phyloP scores from a whole-genome alignment of 106 monocot species.

The Apostasia ramifera region DNA sequence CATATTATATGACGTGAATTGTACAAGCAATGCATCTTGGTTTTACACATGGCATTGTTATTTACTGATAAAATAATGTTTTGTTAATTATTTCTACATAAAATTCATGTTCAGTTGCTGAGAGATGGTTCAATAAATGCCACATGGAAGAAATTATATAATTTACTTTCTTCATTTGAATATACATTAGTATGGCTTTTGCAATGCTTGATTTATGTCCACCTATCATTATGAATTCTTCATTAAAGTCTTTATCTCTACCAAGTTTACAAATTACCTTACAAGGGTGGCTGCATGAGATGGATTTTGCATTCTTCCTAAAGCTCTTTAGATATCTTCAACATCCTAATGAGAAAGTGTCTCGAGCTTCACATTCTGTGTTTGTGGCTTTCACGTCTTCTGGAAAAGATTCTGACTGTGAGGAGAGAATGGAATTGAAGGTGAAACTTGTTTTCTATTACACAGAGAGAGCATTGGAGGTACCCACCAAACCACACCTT shows the following conservation, averaged over 20 bases:
- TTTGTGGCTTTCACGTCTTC: constrained; percentile 79
- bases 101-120: no score
- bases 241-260: background rate
- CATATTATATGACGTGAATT: no score
- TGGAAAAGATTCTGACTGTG: constrained; percentile 47
- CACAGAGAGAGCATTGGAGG: constrained; percentile 79
- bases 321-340: constrained; percentile 57
- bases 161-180: no score
- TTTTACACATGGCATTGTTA: no score
- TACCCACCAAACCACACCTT: constrained; percentile 16
- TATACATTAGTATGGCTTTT: no score
- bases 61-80: no score
- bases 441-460: constrained; percentile 86
- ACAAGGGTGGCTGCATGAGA: background rate
- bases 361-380: constrained; percentile 86
- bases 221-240: no score
- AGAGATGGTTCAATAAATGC: no score
- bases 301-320: constrained; percentile 7
- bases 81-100: no score
- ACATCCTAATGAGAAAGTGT: constrained; percentile 85
- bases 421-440: constrained; percentile 52
- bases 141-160: no score
- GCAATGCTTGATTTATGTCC: no score
- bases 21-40: no score
- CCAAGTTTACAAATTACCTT: background rate